Percentiles rank a stretch among this genome's conserved stretches.
phyloP scores from a whole-genome alignment of 2,329 filamentous ascomycete genomes.

The Chrysosporium queenslandicum region DNA sequence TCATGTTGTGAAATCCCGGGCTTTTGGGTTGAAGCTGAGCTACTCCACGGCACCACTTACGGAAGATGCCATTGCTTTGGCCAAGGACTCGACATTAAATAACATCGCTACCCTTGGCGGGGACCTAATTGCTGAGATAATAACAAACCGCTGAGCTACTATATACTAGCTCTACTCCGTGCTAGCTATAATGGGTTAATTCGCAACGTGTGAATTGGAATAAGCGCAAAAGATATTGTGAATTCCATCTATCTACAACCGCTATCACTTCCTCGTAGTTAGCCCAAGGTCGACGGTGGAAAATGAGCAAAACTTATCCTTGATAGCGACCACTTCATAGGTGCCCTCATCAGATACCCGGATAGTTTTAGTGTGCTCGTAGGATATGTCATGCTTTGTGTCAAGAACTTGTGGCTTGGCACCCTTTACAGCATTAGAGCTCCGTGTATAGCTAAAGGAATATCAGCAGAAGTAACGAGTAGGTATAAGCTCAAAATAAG shows the following conservation, averaged over 20 bases:
- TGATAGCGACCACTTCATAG: constrained; percentile 94
- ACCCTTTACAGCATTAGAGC: constrained; percentile 69
- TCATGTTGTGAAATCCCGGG: constrained; percentile 24
- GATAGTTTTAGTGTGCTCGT: constrained; percentile 71
- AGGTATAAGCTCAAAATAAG: constrained; percentile 12
- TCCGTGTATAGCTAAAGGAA: constrained; percentile 60
- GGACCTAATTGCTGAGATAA: constrained; percentile 56
- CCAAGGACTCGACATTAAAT: constrained; percentile 34
- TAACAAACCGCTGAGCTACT: constrained; percentile 25
- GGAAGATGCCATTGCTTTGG: constrained; percentile 26
- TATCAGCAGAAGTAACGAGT: not conserved
- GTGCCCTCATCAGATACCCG: constrained; percentile 87
- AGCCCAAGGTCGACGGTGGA: constrained; percentile 56
- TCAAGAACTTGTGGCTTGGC: constrained; percentile 74
- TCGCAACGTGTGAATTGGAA: not conserved
- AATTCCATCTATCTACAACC: not conserved
- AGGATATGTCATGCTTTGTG: constrained; percentile 75
- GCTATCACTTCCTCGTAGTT: constrained; percentile 15
- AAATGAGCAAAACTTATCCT: constrained; percentile 85
- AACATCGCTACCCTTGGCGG: constrained; percentile 46
- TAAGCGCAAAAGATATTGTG: not conserved
- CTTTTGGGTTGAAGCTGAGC: constrained; percentile 30
- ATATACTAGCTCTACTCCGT: not conserved
- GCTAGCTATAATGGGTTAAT: not conserved
- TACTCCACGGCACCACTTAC: constrained; percentile 26